Percentiles rank a stretch among this genome's conserved stretches.
Evolutionary conservation across 495 filamentous ascomycete species (phyloP).

Genomic region (Letharia lupina): DNA sequence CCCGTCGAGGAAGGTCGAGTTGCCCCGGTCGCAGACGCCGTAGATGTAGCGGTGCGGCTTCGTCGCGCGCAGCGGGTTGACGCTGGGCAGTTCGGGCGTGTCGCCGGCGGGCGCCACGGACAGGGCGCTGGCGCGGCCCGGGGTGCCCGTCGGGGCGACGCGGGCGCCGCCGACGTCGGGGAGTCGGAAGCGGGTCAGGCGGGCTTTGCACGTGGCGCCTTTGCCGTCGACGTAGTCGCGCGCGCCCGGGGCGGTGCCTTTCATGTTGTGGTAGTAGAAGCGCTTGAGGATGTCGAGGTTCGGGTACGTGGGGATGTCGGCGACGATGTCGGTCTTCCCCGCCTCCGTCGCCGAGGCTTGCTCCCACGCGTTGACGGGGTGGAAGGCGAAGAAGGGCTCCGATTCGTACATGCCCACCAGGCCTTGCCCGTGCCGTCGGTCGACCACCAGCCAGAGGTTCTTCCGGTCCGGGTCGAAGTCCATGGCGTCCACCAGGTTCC

Average conservation of each 20-base stretch:
- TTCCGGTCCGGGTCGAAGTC: slow-evolving; percentile 42
- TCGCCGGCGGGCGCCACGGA: slow-evolving; percentile 31
- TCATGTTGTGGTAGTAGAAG: slow-evolving; percentile 51
- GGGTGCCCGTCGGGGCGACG: not conserved
- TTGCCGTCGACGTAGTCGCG: slow-evolving; percentile 27
- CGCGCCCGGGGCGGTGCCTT: slow-evolving; percentile 34
- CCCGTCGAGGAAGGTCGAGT: slow-evolving; percentile 54
- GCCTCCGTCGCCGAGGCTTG: slow-evolving; percentile 37
- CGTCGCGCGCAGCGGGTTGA: slow-evolving; percentile 52
- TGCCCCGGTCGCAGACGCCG: slow-evolving; percentile 45
- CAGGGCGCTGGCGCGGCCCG: slow-evolving; percentile 28
- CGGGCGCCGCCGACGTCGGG: slow-evolving; percentile 28
- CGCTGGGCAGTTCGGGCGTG: slow-evolving; percentile 54
- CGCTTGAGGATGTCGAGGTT: slow-evolving; percentile 34
- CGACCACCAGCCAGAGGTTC: slow-evolving; percentile 62
- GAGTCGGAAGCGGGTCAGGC: slow-evolving; percentile 43
- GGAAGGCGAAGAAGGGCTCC: slow-evolving; percentile 63
- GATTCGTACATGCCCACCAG: slow-evolving; percentile 52
- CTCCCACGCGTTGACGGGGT: slow-evolving; percentile 68
- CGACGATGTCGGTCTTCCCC: slow-evolving; percentile 43
- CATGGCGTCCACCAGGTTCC: slow-evolving; percentile 51
- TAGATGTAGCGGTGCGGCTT: slow-evolving; percentile 58
- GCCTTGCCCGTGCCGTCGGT: slow-evolving; percentile 44
- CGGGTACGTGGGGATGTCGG: slow-evolving; percentile 49
- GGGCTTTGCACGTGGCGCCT: slow-evolving; percentile 31